phyloP scores from a whole-genome alignment of 2,329 filamentous ascomycete species.

The Aspergillus piperis region DNA sequence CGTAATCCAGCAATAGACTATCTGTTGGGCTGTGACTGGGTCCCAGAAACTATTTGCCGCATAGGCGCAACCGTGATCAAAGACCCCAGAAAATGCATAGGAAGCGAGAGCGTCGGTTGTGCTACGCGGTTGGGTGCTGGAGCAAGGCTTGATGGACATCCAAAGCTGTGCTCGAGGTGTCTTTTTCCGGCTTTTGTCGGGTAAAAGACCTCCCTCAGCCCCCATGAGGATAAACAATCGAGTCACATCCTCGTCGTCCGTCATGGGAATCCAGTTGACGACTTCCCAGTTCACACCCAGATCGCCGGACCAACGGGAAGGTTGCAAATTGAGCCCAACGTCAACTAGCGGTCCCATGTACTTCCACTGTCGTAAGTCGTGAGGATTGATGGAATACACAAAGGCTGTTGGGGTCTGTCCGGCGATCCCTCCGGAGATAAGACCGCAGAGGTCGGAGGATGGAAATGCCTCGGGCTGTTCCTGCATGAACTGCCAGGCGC shows the following conservation, averaged over 20 bases:
- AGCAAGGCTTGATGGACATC: constrained; percentile 44
- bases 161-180: constrained; percentile 44
- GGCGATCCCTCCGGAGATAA: constrained; percentile 52
- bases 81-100: constrained; percentile 47
- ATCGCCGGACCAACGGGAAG: constrained; percentile 52
- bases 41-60: constrained; percentile 54
- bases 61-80: constrained; percentile 54
- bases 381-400: constrained; percentile 47
- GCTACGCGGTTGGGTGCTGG: not conserved
- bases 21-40: constrained; percentile 41
- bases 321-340: constrained; percentile 41
- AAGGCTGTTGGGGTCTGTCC: constrained; percentile 49
- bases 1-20: constrained; percentile 54
- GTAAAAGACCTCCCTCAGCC: constrained; percentile 44
- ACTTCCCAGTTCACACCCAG: constrained; percentile 57
- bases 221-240: constrained; percentile 50
- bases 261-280: constrained; percentile 49
- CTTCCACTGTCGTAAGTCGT: constrained; percentile 47
- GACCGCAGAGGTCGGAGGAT: constrained; percentile 43
- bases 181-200: constrained; percentile 22
- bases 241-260: constrained; percentile 31
- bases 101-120: constrained; percentile 27
- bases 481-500: constrained; percentile 30
- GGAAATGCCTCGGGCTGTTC: constrained; percentile 7
- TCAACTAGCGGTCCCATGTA: constrained; percentile 49